phyloP scores from a whole-genome alignment of 805 yeast species.

The Torulaspora microellipsoides region DNA sequence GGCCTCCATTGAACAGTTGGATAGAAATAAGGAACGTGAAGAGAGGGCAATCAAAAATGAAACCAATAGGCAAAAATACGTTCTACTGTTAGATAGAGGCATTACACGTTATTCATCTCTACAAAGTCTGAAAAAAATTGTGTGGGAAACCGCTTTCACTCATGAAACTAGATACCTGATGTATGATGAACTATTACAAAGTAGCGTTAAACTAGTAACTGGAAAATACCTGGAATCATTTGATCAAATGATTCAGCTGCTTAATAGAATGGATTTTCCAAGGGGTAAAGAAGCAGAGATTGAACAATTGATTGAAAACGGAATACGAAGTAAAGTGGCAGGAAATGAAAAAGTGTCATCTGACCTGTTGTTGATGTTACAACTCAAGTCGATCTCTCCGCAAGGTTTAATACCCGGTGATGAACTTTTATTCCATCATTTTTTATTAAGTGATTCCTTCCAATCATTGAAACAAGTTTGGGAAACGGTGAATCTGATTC shows the following conservation, averaged over 20 bases:
- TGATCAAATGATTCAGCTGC: slow-evolving; percentile 35
- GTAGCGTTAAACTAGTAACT: slow-evolving; percentile 23
- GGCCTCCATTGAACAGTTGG: slow-evolving; percentile 34
- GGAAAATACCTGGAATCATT: slow-evolving; percentile 35
- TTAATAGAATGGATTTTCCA: slow-evolving; percentile 31
- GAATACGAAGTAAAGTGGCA: slow-evolving; percentile 18
- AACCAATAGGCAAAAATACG: slow-evolving; percentile 27
- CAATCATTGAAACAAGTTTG: slow-evolving; percentile 24
- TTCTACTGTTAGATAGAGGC: slow-evolving; percentile 29
- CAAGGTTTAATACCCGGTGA: slow-evolving; percentile 37
- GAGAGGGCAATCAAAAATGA: slow-evolving; percentile 25
- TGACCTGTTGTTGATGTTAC: slow-evolving; percentile 29
- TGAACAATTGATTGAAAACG: slow-evolving; percentile 18
- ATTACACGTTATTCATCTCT: slow-evolving; percentile 32
- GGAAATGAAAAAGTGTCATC: slow-evolving; percentile 16
- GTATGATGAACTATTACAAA: slow-evolving; percentile 27
- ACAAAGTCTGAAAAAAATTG: slow-evolving; percentile 19
- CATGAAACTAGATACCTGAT: slow-evolving; percentile 20
- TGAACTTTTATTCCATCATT: slow-evolving; percentile 33
- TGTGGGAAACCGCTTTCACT: slow-evolving; percentile 32
- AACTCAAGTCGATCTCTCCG: slow-evolving; percentile 36
- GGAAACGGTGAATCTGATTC: slow-evolving; percentile 32
- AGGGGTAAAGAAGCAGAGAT: slow-evolving; percentile 30
- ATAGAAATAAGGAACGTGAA: slow-evolving; percentile 26
- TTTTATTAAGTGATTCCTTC: slow-evolving; percentile 23